Percentiles rank a stretch among this genome's conserved stretches.
Conservation (phyloP, 1,284 basidiomycete genomes). For the Neolentinus lepideus region DNA sequence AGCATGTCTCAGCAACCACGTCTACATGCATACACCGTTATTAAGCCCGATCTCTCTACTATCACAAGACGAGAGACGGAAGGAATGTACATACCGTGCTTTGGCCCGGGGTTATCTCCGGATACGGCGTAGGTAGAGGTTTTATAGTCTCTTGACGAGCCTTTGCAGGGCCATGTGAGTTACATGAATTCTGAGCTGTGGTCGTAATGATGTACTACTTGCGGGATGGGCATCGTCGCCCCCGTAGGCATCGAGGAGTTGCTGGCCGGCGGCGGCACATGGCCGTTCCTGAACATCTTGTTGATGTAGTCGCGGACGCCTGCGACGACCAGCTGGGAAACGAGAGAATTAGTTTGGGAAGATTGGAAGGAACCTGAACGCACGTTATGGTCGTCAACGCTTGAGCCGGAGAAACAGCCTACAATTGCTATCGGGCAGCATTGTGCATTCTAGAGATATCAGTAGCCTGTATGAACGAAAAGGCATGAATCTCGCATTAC, state of each 20-base stretch:
- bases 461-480: neutral
- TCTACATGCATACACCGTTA: neutral
- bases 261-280: conserved; percentile 15
- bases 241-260: conserved; percentile 13
- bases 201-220: conserved; percentile 13
- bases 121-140: neutral
- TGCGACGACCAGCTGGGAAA: conserved; percentile 48
- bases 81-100: neutral
- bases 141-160: neutral
- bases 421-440: conserved; percentile 76
- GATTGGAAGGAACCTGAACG: conserved; percentile 16
- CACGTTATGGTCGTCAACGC: conserved; percentile 71
- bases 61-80: neutral
- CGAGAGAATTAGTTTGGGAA: conserved; percentile 1
- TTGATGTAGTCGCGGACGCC: conserved; percentile 64
- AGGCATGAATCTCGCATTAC: conserved; percentile 25
- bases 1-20: neutral
- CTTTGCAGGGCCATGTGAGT: neutral
- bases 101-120: neutral
- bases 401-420: conserved; percentile 76
- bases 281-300: conserved; percentile 40
- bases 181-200: neutral
- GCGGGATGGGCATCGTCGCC: conserved; percentile 24
- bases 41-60: neutral
- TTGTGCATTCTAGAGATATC: conserved; percentile 54